Conservation (phyloP, 2,329 filamentous ascomycete species). For the Pochonia chlamydosporia region DNA sequence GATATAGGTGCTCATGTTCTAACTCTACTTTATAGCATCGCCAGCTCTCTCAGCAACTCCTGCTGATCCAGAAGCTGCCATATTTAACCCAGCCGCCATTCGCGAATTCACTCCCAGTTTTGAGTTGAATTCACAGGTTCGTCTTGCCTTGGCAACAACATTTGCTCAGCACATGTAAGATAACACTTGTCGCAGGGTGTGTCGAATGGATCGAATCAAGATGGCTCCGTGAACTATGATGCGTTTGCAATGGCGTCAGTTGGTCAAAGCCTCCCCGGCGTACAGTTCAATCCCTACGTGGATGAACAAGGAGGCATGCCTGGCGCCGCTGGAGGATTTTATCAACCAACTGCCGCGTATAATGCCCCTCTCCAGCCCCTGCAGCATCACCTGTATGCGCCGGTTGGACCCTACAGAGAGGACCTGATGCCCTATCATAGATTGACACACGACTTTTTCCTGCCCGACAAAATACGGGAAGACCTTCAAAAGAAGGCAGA, state of each 20-base stretch:
- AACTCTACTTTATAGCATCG: constrained; percentile 8
- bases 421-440: constrained; percentile 81
- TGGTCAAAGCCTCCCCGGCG: constrained; percentile 41
- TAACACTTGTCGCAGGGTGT: constrained; percentile 21
- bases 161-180: not conserved
- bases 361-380: constrained; percentile 56
- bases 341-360: constrained; percentile 50
- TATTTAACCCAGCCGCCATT: constrained; percentile 52
- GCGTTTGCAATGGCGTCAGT: constrained; percentile 58
- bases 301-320: constrained; percentile 60
- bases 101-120: constrained; percentile 57
- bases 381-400: constrained; percentile 90
- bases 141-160: constrained; percentile 9
- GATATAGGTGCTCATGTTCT: not conserved
- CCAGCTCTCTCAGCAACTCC: constrained; percentile 32
- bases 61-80: constrained; percentile 35
- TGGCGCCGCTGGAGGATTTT: constrained; percentile 58
- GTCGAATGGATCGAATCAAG: constrained; percentile 43
- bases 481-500: constrained; percentile 86
- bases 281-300: constrained; percentile 69
- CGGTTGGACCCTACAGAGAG: constrained; percentile 74
- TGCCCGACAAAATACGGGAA: constrained; percentile 79
- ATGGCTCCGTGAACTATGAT: constrained; percentile 45
- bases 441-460: constrained; percentile 84
- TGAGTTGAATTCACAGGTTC: constrained; percentile 44